Percentiles rank a stretch among this genome's conserved stretches.
Evolutionary conservation across 2,329 filamentous ascomycete species (phyloP).

Genomic region (Herpomyces periplanetae): DNA sequence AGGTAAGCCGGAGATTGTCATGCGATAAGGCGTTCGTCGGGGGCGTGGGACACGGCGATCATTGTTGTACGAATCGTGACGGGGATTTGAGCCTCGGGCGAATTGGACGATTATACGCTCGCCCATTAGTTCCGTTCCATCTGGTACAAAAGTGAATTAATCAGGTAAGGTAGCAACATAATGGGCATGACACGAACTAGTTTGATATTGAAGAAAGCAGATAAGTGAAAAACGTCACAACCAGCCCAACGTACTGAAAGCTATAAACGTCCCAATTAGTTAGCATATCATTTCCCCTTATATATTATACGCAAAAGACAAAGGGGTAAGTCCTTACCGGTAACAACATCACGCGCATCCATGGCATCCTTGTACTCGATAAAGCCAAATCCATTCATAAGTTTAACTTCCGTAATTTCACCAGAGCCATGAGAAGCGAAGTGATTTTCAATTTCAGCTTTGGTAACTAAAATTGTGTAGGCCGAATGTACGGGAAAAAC

Average conservation of each 20-base stretch:
- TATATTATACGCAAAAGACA: conserved; percentile 3
- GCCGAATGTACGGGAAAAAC: conserved; percentile 2
- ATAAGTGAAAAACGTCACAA: no score
- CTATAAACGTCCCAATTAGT: no score
- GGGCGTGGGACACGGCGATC: conserved; percentile 36
- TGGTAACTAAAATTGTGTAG: conserved; percentile 27
- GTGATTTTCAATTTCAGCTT: conserved; percentile 78
- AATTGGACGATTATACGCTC: conserved; percentile 93
- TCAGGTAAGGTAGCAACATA: conserved; percentile 9
- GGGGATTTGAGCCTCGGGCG: conserved; percentile 42
- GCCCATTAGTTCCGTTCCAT: conserved; percentile 92
- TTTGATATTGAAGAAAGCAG: conserved; percentile 1
- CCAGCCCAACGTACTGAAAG: conserved; percentile 15
- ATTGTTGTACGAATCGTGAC: conserved; percentile 20
- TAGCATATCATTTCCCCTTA: conserved; percentile 3
- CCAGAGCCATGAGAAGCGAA: conserved; percentile 84
- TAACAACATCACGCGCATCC: conserved; percentile 91
- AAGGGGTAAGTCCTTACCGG: conserved; percentile 26
- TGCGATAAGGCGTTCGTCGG: conserved; percentile 69
- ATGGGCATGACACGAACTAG: conserved; percentile 1
- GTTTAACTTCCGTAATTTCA: conserved; percentile 92
- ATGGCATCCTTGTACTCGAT: conserved; percentile 96
- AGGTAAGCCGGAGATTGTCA: conserved; percentile 89
- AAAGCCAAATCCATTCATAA: conserved; percentile 98
- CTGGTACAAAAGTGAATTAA: conserved; percentile 11